Evolutionary conservation across 495 filamentous ascomycete species (phyloP).

Genomic region (Penicillium antarcticum): DNA sequence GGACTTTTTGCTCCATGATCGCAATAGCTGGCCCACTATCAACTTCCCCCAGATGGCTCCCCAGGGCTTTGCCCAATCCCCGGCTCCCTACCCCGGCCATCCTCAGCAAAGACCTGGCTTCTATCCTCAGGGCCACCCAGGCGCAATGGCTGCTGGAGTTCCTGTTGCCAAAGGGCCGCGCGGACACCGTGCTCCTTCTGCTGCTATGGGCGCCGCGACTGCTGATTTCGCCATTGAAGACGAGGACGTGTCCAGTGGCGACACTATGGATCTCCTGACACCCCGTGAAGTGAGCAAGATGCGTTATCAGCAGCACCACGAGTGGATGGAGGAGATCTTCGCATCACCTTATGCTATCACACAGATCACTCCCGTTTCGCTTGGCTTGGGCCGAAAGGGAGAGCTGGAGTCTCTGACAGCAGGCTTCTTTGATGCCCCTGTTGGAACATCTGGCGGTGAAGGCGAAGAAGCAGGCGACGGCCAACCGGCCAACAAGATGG

Average conservation of each 20-base stretch:
- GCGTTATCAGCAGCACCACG: constrained; percentile 90
- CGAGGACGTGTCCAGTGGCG: constrained; percentile 80
- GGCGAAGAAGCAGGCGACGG: constrained; percentile 39
- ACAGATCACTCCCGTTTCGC: constrained; percentile 82
- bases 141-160: constrained; percentile 25
- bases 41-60: constrained; percentile 57
- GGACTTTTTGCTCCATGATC: constrained; percentile 90
- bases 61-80: constrained; percentile 35
- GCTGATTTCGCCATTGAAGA: constrained; percentile 69
- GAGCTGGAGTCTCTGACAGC: constrained; percentile 77
- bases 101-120: constrained; percentile 35
- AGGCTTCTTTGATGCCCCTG: constrained; percentile 68
- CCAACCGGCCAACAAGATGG: constrained; percentile 57
- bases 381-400: constrained; percentile 83
- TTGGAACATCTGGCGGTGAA: constrained; percentile 30
- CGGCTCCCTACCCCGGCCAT: constrained; percentile 27
- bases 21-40: constrained; percentile 83
- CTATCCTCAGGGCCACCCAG: constrained; percentile 33
- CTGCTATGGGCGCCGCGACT: constrained; percentile 32
- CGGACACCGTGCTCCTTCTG: constrained; percentile 35
- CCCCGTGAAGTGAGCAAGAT: constrained; percentile 82
- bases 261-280: constrained; percentile 81
- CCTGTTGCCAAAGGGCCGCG: constrained; percentile 34
- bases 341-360: constrained; percentile 77
- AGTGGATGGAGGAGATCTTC: constrained; percentile 99